phyloP scores from a whole-genome alignment of 2,329 filamentous ascomycete genomes.

The Monilinia aucupariae region DNA sequence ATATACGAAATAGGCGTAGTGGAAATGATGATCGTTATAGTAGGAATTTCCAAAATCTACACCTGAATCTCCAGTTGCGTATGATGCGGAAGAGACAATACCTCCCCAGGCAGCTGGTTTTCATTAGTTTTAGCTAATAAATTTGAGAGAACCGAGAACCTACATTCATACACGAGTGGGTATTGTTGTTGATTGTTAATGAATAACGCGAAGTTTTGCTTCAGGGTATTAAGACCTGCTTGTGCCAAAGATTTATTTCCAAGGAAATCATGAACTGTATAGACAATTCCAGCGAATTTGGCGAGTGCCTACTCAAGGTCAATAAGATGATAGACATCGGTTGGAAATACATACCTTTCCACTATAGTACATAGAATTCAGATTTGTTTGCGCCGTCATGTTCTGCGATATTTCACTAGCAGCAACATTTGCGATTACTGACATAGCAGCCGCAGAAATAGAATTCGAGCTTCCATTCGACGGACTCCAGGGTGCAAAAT shows the following conservation, averaged over 20 bases:
- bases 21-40: conserved; percentile 73
- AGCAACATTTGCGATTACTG: conserved; percentile 56
- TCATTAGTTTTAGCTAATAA: neutral
- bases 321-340: conserved; percentile 29
- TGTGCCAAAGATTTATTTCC: conserved; percentile 52
- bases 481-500: conserved; percentile 73
- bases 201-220: conserved; percentile 62
- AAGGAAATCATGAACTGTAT: conserved; percentile 59
- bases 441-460: conserved; percentile 51
- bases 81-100: conserved; percentile 70
- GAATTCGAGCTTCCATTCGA: conserved; percentile 41
- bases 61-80: conserved; percentile 60
- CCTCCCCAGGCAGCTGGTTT: conserved; percentile 65
- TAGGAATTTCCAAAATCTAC: conserved; percentile 86
- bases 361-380: conserved; percentile 87
- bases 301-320: conserved; percentile 52
- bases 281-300: conserved; percentile 68
- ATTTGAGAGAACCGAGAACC: neutral
- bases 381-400: conserved; percentile 65
- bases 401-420: conserved; percentile 70
- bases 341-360: conserved; percentile 52
- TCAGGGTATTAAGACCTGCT: conserved; percentile 55
- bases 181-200: conserved; percentile 61
- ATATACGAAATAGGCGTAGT: conserved; percentile 87
- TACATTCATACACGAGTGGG: conserved; percentile 56